Base-by-base conservation (phyloP, 2,329 filamentous ascomycete genomes). In the Ophioceras dolichostomum region DNA sequence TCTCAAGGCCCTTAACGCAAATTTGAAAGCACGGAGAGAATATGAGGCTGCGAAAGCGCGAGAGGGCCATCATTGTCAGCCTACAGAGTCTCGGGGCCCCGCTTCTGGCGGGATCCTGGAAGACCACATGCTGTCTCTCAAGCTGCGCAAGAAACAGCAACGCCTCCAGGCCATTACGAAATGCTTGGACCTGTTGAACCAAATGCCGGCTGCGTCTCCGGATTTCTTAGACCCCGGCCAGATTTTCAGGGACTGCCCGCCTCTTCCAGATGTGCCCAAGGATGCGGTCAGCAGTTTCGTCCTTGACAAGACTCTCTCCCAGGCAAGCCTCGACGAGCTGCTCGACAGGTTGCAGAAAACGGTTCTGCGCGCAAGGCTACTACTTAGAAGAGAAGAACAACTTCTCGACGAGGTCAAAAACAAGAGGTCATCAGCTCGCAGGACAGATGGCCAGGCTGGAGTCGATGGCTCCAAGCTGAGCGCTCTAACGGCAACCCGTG, bases 341-440 rank as follows among this genome's bases (percentile, higher is more conserved):
- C 55, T 72, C 29, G 60, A 64, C 21, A 61, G 64, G 20, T 54
- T 81, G 5, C 73, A 79, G 45, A 76, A 71, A 48, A 67, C 68
- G 0, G 67, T 76, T 4, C 52, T 81, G 22, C 65, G 68, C 24
- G 65, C 75, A 14, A 79, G 76, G 45, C 53, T 79, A 14, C 57
- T 69, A 6, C 59, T 76, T 1, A 64, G 65, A 43, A 66, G 62
- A 35, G 74, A 80, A 47, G 69, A 77, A 47, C 65, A 67, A 34
- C 56, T 70, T 2, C 61, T 78, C 14, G 59, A 64, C 2, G 65
- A 67, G 28, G 59, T 68, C 16, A 66, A 59, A 41, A n/a, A n/a
- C n/a, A 51, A 36, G 12, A 58, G 34, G 53, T 53, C 30, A 54
- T 56, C 5, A 54, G 60, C 14, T 19, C 26, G 36, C 7, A 29